phyloP scores from a whole-genome alignment of 805 yeast genomes.

The Saccharomycopsis fermentans region DNA sequence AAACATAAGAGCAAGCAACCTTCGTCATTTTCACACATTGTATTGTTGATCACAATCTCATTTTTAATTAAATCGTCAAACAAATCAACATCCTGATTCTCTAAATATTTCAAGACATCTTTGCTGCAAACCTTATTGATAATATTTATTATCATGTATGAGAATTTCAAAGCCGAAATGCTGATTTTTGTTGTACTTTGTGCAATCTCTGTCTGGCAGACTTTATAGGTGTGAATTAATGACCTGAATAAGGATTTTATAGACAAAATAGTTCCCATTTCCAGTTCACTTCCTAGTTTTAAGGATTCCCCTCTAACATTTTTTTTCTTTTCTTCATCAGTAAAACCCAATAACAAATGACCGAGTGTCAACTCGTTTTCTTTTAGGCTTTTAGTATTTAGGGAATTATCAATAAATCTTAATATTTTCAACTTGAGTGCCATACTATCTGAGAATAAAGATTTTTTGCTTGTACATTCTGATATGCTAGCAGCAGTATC shows the following conservation, averaged over 20 bases:
- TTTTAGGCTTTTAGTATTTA: not conserved
- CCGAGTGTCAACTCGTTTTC: not conserved
- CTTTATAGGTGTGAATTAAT: constrained; percentile 39
- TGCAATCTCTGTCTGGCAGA: constrained; percentile 25
- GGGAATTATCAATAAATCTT: constrained; percentile 25
- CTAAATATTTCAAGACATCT: constrained; percentile 40
- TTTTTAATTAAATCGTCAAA: constrained; percentile 21
- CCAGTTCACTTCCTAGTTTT: constrained; percentile 14
- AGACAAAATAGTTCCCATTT: constrained; percentile 44
- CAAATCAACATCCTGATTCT: constrained; percentile 29
- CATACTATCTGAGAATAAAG: constrained; percentile 40
- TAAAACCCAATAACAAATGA: constrained; percentile 5
- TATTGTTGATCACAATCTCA: constrained; percentile 1
- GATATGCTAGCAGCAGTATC: constrained; percentile 21
- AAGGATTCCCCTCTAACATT: not conserved
- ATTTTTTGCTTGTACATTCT: constrained; percentile 44
- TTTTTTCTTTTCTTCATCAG: not conserved
- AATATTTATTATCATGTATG: constrained; percentile 49
- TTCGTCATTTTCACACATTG: constrained; percentile 2
- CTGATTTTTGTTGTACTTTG: constrained; percentile 31
- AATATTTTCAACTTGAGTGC: constrained; percentile 42
- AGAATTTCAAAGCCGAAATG: constrained; percentile 45
- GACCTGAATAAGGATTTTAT: constrained; percentile 48
- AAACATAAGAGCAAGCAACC: constrained; percentile 54
- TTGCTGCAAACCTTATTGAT: constrained; percentile 52